A percentile compares a stretch with the other conserved stretches of the same genome.
Evolutionary conservation across 129 eudicot genomes (phyloP).

Genomic region (Pittosporum tobira): DNA sequence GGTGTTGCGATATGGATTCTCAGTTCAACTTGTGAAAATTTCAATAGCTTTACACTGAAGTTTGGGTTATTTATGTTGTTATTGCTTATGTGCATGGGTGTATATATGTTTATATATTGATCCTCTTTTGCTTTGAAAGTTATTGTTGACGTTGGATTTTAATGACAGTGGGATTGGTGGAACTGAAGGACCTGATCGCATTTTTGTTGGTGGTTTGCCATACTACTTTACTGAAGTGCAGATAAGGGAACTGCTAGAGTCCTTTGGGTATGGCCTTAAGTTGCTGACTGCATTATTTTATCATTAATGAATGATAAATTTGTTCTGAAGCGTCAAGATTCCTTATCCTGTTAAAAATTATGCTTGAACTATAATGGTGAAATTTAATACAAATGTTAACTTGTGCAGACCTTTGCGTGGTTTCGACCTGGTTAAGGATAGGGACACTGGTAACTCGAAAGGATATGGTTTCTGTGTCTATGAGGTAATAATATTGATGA

Average conservation of each 20-base stretch:
- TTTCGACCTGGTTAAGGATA: slow-evolving; percentile 84
- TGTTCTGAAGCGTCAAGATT: background rate
- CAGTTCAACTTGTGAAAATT: no score
- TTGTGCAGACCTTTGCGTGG: slow-evolving; percentile 71
- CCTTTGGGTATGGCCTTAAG: slow-evolving; percentile 62
- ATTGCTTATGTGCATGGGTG: no score
- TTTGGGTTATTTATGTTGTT: no score
- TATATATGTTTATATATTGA: no score
- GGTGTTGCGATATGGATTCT: no score
- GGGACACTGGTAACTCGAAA: slow-evolving; percentile 88
- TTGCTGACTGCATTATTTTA: background rate
- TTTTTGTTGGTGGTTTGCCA: slow-evolving; percentile 89
- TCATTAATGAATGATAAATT: background rate
- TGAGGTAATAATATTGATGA: slow-evolving; percentile 34
- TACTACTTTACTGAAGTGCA: slow-evolving; percentile 75
- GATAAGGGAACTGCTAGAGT: slow-evolving; percentile 74
- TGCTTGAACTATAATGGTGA: slow-evolving; percentile 1
- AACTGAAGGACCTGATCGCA: slow-evolving; percentile 81
- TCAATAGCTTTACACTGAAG: no score
- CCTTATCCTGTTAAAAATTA: slow-evolving; percentile 3
- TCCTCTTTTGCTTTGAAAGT: no score
- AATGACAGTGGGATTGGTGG: slow-evolving; percentile 58
- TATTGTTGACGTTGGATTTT: slow-evolving; percentile 4
- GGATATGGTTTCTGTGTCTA: slow-evolving; percentile 91
- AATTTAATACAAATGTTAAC: slow-evolving; percentile 13